A percentile compares a stretch with the other conserved stretches of the same genome.
Conservation (phyloP, 1,284 basidiomycete species). For the Meira miltonrushii region DNA sequence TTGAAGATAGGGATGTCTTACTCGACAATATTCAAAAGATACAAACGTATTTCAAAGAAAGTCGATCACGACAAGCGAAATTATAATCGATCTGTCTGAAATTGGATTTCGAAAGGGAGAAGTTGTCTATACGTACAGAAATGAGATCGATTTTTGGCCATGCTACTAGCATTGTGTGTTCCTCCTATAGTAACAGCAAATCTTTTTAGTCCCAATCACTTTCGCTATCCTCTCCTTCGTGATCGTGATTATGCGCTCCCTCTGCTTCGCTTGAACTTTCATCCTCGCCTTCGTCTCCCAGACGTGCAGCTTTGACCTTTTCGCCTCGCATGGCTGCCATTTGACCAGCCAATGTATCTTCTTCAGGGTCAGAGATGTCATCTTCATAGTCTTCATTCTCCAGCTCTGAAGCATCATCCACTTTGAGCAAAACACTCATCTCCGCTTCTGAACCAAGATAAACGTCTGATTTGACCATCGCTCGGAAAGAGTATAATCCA, state of each 20-base stretch:
- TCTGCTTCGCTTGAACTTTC: conserved; percentile 13
- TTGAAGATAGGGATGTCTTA: conserved; percentile 7
- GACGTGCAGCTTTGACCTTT: conserved; percentile 65
- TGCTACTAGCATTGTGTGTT: background rate
- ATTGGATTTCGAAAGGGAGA: background rate
- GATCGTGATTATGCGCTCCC: conserved; percentile 11
- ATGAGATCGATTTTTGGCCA: background rate
- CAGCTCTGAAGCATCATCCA: conserved; percentile 65
- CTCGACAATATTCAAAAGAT: conserved; percentile 10
- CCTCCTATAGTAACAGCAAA: background rate
- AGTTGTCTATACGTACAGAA: background rate
- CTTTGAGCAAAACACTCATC: conserved; percentile 54
- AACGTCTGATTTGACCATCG: conserved; percentile 78
- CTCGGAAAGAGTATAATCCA: conserved; percentile 83
- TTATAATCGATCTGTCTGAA: background rate
- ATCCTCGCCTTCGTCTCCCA: conserved; percentile 28
- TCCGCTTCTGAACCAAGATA: conserved; percentile 71
- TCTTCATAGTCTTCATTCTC: conserved; percentile 34
- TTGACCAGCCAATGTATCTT: conserved; percentile 73
- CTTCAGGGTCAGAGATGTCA: conserved; percentile 51
- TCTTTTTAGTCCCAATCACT: conserved; percentile 11
- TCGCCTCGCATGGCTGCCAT: conserved; percentile 96
- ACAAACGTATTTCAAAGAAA: background rate
- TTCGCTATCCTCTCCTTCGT: conserved; percentile 20
- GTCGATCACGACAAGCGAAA: background rate